phyloP scores from a whole-genome alignment of 495 filamentous ascomycete species.

The Venustampulla echinocandica region DNA sequence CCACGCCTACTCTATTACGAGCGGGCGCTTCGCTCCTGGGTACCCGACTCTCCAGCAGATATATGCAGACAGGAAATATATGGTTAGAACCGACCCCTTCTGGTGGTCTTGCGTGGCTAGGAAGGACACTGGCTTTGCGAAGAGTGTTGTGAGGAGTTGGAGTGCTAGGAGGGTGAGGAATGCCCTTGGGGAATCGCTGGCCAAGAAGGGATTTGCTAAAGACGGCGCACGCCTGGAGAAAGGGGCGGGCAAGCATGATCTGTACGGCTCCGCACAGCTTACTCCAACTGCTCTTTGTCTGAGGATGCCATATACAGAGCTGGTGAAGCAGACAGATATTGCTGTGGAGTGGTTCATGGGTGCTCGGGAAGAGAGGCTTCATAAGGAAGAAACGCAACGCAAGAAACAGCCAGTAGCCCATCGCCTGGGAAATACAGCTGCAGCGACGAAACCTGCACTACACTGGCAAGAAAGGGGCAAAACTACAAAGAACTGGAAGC shows the following conservation, averaged over 20 bases:
- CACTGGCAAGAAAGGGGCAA: no score
- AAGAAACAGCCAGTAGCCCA: no score
- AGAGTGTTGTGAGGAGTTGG: constrained; percentile 46
- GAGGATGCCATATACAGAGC: not conserved
- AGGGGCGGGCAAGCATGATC: not conserved
- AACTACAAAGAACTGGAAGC: no score
- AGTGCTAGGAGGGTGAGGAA: constrained; percentile 37
- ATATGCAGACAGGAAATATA: not conserved
- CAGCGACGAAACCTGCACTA: no score
- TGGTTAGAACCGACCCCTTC: constrained; percentile 26
- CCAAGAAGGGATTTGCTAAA: constrained; percentile 44
- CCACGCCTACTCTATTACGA: not conserved
- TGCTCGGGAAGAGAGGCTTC: not conserved
- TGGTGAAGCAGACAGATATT: constrained; percentile 14
- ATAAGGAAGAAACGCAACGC: not conserved
- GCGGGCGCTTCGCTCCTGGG: not conserved
- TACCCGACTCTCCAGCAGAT: not conserved
- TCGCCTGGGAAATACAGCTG: no score
- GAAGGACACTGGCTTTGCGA: constrained; percentile 22
- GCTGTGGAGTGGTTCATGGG: no score
- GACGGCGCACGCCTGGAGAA: constrained; percentile 32
- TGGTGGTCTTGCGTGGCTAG: constrained; percentile 39
- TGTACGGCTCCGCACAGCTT: constrained; percentile 12
- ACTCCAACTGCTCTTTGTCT: not conserved
- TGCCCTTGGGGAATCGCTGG: constrained; percentile 49